A percentile compares a stretch with the other conserved stretches of the same genome.
Conservation (phyloP, 1,284 basidiomycete genomes). For the Ustilago crameri region DNA sequence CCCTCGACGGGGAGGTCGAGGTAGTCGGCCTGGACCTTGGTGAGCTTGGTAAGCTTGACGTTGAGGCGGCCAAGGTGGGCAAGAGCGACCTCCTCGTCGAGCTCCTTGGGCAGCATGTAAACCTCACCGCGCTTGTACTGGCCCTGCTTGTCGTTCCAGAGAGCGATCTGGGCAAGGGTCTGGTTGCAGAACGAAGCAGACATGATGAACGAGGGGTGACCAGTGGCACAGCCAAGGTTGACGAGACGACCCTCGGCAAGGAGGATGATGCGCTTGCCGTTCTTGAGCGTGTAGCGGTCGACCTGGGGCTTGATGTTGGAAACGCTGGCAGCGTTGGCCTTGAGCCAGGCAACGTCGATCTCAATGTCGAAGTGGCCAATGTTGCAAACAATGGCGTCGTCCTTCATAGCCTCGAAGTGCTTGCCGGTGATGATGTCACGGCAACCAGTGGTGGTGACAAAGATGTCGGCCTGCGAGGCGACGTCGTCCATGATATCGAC, state of each 20-base stretch:
- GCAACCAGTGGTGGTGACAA: constrained; percentile 99
- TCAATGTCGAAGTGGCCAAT: constrained; percentile 99
- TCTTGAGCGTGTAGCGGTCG: constrained; percentile 89
- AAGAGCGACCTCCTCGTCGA: constrained; percentile 98
- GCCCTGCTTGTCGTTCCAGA: constrained; percentile 83
- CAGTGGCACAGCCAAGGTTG: constrained; percentile 86
- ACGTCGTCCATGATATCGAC: constrained; percentile 98
- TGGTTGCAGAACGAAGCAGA: constrained; percentile 99
- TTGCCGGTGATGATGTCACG: constrained; percentile 94
- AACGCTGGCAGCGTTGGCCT: constrained; percentile 84
- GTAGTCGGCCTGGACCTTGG: constrained; percentile 84
- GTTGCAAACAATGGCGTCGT: constrained; percentile 99
- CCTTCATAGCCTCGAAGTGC: constrained; percentile 94
- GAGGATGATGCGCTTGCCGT: constrained; percentile 83
- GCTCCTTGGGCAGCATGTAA: constrained; percentile 84
- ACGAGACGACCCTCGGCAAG: constrained; percentile 98
- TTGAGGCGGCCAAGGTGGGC: constrained; percentile 91
- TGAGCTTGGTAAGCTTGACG: constrained; percentile 90
- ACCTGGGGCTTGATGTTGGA: constrained; percentile 99
- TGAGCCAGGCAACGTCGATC: constrained; percentile 98
- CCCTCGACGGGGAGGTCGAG: constrained; percentile 88
- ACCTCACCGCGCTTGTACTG: constrained; percentile 77
- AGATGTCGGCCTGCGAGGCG: constrained; percentile 86
- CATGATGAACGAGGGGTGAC: constrained; percentile 85
- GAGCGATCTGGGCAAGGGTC: constrained; percentile 96